Conservation (phyloP, 2,329 filamentous ascomycete genomes). For the Fonsecaea nubica region DNA sequence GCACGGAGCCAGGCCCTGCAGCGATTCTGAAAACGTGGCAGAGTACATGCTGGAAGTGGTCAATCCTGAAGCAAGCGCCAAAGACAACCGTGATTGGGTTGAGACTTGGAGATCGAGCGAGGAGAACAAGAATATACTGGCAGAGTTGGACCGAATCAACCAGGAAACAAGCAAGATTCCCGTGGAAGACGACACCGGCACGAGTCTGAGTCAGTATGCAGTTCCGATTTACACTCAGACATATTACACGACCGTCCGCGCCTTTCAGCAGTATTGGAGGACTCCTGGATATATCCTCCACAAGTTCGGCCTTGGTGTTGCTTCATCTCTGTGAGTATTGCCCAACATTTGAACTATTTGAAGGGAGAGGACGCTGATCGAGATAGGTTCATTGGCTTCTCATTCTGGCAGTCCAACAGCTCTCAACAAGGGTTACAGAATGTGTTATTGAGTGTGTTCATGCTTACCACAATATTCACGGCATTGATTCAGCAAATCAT, state of each 20-base stretch:
- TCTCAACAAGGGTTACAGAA: slow-evolving; percentile 71
- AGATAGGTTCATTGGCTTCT: slow-evolving; percentile 72
- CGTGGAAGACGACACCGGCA: slow-evolving; percentile 65
- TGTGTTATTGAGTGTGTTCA: slow-evolving; percentile 72
- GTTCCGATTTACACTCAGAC: slow-evolving; percentile 74
- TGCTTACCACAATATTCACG: slow-evolving; percentile 57
- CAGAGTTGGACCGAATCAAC: slow-evolving; percentile 63
- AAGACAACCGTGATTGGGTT: slow-evolving; percentile 71
- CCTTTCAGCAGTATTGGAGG: slow-evolving; percentile 91
- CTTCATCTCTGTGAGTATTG: slow-evolving; percentile 69
- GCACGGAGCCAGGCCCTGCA: slow-evolving; percentile 62
- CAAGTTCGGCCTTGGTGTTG: slow-evolving; percentile 72
- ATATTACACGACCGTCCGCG: slow-evolving; percentile 70
- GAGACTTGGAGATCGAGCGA: slow-evolving; percentile 64
- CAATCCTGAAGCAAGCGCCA: slow-evolving; percentile 61
- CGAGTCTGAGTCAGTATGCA: slow-evolving; percentile 69
- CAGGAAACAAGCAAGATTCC: neutral
- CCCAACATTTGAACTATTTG: no score
- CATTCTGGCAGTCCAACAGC: slow-evolving; percentile 73
- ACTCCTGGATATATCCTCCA: slow-evolving; percentile 83
- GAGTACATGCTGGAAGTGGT: slow-evolving; percentile 56
- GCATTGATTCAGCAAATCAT: slow-evolving; percentile 40
- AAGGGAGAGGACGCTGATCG: neutral
- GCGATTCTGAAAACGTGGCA: slow-evolving; percentile 74
- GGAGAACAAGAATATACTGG: slow-evolving; percentile 62